Base-by-base conservation (phyloP, 2,329 filamentous ascomycete species). In the Colletotrichum aenigma region DNA sequence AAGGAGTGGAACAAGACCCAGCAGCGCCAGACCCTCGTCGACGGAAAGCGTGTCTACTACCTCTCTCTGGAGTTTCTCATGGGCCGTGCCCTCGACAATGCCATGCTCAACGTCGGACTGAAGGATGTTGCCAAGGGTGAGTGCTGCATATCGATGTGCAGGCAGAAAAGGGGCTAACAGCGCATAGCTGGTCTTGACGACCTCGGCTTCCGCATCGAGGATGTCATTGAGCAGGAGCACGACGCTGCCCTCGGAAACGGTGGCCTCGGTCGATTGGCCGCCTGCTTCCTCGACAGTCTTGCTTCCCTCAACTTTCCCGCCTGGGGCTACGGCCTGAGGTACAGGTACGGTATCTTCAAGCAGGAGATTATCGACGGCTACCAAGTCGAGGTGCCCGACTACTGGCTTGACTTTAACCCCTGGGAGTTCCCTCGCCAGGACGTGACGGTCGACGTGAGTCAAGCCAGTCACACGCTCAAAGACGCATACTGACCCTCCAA, bases 351-450 rank as follows among this genome's bases (percentile, higher is more conserved):
- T 83, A 99, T 99, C 84, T 99, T 99, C 92, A 98, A 98, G 88
- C 97, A 99, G 88, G 97, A 98, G 88, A 98, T 99, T 81, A 93
- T 98, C 76, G 94, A 98, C 82, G 97, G 97, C 74, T 99, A 98
- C 84, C 97, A 99, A 86, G 96, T 99, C 78, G 97, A 99, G 83
- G 94, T 98, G 75, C 97, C 97, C 24, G 97, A 99, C 84, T 98
- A 99, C 87, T 99, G 97, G 97, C 92, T 99, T 70, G 97, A 98
- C 84, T 98, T 98, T 86, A 99, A 99, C 86, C 97, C 97, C 1
- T 99, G 97, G 97, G 97, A 99, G 84, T 99, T 98, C 82, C 96
- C 96, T 56, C 91, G 97, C 79, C 95, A 98, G 84, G 97, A 99
- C 83, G 94, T 99, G 77, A 96, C 94, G 3, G 96, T 99, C 28